Percentiles rank a stretch among this genome's conserved stretches.
phyloP scores from a whole-genome alignment of 805 yeast species.

The Ogataea nakhonphanomensis region DNA sequence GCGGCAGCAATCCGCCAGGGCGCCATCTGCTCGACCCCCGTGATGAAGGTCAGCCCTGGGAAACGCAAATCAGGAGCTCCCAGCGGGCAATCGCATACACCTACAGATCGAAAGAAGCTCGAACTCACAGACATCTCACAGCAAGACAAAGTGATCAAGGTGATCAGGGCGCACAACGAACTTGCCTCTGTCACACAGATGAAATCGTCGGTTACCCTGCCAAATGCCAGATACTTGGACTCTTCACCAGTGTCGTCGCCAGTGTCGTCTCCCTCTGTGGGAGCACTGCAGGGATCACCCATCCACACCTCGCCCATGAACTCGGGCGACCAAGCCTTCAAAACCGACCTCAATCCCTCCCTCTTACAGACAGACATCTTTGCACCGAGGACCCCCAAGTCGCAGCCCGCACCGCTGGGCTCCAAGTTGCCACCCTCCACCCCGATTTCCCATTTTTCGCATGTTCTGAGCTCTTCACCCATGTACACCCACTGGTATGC shows the following conservation, averaged over 20 bases:
- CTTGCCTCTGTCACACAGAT: conserved; percentile 19
- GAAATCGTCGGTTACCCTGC: not conserved
- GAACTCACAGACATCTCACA: conserved; percentile 5
- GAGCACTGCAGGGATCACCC: conserved; percentile 23
- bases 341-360: conserved; percentile 25
- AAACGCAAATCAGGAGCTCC: conserved; percentile 16
- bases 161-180: conserved; percentile 22
- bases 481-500: conserved; percentile 33
- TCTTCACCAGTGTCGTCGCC: conserved; percentile 20
- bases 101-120: conserved; percentile 11
- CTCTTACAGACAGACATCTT: conserved; percentile 18
- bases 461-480: conserved; percentile 34
- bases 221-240: not conserved
- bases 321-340: conserved; percentile 12
- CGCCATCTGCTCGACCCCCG: conserved; percentile 30
- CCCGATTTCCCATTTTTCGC: conserved; percentile 32
- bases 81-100: conserved; percentile 8
- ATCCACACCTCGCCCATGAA: conserved; percentile 30
- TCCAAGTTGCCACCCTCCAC: conserved; percentile 20
- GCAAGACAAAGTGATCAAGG: conserved; percentile 11
- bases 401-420: conserved; percentile 1
- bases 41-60: conserved; percentile 32
- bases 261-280: conserved; percentile 15
- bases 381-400: conserved; percentile 7
- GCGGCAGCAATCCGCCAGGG: conserved; percentile 29